Evolutionary conservation across 73 alveolate genomes (phyloP), one percentile per base, ranked within the genome.

Genomic region (Symbiodinium pilosum): DNA sequence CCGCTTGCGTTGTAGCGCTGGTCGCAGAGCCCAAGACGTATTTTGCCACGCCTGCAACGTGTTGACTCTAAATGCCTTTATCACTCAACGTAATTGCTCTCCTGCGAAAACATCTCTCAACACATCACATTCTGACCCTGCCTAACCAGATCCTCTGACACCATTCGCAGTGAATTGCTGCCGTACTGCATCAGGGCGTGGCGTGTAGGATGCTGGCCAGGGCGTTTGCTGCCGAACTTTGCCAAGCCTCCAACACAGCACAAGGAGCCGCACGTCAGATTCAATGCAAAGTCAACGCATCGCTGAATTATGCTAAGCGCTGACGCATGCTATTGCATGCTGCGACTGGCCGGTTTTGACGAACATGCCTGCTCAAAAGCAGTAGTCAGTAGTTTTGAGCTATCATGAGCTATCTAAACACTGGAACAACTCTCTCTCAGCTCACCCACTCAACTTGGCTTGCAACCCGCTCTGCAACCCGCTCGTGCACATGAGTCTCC

Each of bases 1-100:
- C 97, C 97, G 40, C 71, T 91, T 85, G 97, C 97, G 77, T 91
- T 91, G 88, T 91, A 91, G 81, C 97, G 97, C 89, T 91, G 97
- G 54, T 91, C 97, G 43, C 97, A 91, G 8, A 91, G 88, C 16
- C 97, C 97, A 38, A 91, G 89, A 11, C 81, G 87, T 52, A 91
- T 91, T 88, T 91, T 91, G 52, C 97, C 97, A 18, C 97, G 47
- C 97, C 97, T 91, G 81, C 47, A 14, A 64, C 81, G 30, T 24
- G 39, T 0, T 56, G 36, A 56, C n/a, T n/a, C n/a, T n/a, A n/a
- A n/a, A n/a, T n/a, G n/a, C n/a, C n/a, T n/a, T n/a, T n/a, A n/a
- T n/a, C n/a, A n/a, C n/a, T n/a, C n/a, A n/a, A n/a, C n/a, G n/a
- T n/a, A n/a, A n/a, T n/a, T n/a, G n/a, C n/a, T n/a, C n/a, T n/a